These are phyloP conservation scores for Xylariaceae sp. DNA, from an alignment of 2,329 filamentous ascomycete species.

Conservation along the genomic window DNA sequence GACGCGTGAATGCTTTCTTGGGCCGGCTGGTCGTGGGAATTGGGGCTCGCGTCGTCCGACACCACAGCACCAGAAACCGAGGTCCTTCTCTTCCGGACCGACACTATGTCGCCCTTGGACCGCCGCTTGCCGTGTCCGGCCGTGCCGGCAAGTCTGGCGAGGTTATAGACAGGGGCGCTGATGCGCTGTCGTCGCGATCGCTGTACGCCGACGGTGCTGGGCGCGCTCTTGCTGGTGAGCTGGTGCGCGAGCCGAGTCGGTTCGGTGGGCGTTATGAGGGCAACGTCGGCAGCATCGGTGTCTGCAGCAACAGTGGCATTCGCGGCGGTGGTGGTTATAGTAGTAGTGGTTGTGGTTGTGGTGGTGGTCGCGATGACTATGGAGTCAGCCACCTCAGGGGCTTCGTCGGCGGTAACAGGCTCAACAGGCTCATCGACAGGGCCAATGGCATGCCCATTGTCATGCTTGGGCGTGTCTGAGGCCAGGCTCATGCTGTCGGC, in stretches of 20 bases:
- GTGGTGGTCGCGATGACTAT: constrained; percentile 18
- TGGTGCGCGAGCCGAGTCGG: constrained; percentile 4
- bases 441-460: constrained; percentile 48
- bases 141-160: constrained; percentile 55
- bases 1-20: constrained; percentile 34
- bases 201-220: constrained; percentile 23
- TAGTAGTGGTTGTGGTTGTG: constrained; percentile 2
- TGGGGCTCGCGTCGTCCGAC: constrained; percentile 18
- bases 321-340: background rate
- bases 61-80: constrained; percentile 33
- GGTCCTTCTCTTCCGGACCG: constrained; percentile 37
- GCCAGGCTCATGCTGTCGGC: constrained; percentile 54
- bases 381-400: constrained; percentile 17
- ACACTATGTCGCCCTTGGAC: constrained; percentile 41
- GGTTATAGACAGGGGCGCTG: constrained; percentile 59
- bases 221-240: constrained; percentile 11
- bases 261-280: constrained; percentile 6
- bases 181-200: constrained; percentile 48
- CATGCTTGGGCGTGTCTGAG: constrained; percentile 51
- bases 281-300: no score
- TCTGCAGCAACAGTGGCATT: background rate
- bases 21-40: constrained; percentile 14
- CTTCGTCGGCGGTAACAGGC: constrained; percentile 15
- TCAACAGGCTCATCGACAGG: constrained; percentile 27
- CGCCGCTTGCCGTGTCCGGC: constrained; percentile 50